A percentile compares a stretch with the other conserved stretches of the same genome.
Conservation (phyloP, 495 filamentous ascomycete species). For the Trypethelium eluteriae region DNA sequence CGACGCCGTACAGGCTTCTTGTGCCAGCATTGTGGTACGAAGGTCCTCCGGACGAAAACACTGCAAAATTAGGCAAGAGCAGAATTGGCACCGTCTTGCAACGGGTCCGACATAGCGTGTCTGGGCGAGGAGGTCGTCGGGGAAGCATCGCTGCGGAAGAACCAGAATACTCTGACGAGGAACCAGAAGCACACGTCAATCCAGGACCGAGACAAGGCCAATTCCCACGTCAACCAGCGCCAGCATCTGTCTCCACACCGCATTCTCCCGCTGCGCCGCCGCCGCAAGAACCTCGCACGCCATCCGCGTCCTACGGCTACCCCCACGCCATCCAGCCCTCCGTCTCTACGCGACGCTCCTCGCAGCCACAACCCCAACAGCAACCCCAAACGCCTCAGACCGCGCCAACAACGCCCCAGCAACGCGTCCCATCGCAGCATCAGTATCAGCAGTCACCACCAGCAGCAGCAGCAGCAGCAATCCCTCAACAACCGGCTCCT, state of each 20-base stretch:
- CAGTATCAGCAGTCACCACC: neutral
- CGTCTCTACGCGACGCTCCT: neutral
- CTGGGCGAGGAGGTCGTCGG: neutral
- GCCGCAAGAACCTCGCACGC: neutral
- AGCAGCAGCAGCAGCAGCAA: neutral
- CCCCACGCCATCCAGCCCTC: neutral
- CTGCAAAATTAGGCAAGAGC: neutral
- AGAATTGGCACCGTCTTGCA: neutral
- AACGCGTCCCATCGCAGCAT: constrained; percentile 7
- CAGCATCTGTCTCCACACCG: neutral
- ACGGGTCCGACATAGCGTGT: neutral
- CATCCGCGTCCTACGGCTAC: neutral
- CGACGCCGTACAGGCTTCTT: constrained; percentile 75
- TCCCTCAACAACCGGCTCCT: neutral
- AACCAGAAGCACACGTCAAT: neutral
- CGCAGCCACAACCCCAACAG: neutral
- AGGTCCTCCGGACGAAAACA: constrained; percentile 18
- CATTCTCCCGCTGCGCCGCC: neutral
- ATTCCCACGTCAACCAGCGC: neutral
- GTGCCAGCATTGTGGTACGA: constrained; percentile 65
- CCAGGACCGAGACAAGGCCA: neutral
- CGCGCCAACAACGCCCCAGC: constrained; percentile 3
- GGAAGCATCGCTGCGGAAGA: neutral
- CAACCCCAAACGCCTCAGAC: neutral
- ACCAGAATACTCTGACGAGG: neutral